Base-by-base conservation (phyloP, 805 yeast species). In the Kuraishia piskuri region DNA sequence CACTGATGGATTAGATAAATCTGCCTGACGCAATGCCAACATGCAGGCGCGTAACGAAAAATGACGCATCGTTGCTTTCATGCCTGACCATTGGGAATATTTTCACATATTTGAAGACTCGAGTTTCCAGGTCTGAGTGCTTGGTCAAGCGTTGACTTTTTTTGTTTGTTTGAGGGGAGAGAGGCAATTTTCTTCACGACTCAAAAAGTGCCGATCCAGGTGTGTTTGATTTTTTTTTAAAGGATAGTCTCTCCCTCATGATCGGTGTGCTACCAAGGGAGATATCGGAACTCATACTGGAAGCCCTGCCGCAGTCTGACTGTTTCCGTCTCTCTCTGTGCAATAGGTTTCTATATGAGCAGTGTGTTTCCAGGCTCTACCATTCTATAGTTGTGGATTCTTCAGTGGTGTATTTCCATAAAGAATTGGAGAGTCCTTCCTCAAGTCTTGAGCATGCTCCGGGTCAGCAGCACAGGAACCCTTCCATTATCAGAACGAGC, bases 181-280 rank as follows among this genome's bases (percentile, higher is more conserved):
- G n/a, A n/a, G n/a, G n/a, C n/a, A n/a, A n/a, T n/a, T n/a, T n/a
- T n/a, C n/a, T n/a, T n/a, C n/a, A n/a, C n/a, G n/a, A n/a, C n/a
- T n/a, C n/a, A n/a, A n/a, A n/a, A n/a, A n/a, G n/a, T n/a, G n/a
- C n/a, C n/a, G n/a, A n/a, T n/a, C n/a, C n/a, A n/a, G n/a, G n/a
- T n/a, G n/a, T n/a, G n/a, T n/a, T n/a, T n/a, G n/a, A n/a, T n/a
- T n/a, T n/a, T n/a, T n/a, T n/a, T n/a, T n/a, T n/a, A n/a, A n/a
- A n/a, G n/a, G n/a, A n/a, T 24, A 48, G 12, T 17, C 22, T 10
- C 50, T 4, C 19, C 12, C 4, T 14, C 9, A 65, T 65, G 69
- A 21, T 65, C 4, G 60, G 60, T 7, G n/a, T n/a, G 6, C 50
- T 65, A 10, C 69, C 69, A 3, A 19, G 44, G 4, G 69, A 65